Evolutionary conservation across 805 yeast genomes (phyloP).

Genomic region (Pichia rugopelliculosa): DNA sequence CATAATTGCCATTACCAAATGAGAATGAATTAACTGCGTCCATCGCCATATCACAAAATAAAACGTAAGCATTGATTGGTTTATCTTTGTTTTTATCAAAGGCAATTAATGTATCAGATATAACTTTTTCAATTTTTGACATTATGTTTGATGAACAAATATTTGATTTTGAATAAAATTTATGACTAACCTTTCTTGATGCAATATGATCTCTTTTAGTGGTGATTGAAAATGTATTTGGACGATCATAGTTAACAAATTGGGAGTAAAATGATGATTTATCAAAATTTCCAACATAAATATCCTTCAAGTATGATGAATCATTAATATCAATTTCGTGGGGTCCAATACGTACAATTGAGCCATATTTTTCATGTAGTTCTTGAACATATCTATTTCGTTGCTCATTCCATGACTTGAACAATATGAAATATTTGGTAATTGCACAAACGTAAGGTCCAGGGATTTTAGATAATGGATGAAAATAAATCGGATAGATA

Average conservation of each 20-base stretch:
- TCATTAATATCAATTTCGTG: conserved; percentile 53
- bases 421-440: conserved; percentile 34
- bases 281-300: conserved; percentile 51
- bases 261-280: conserved; percentile 52
- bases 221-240: conserved; percentile 52
- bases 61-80: conserved; percentile 46
- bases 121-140: conserved; percentile 27
- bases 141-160: conserved; percentile 30
- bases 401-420: conserved; percentile 38
- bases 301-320: conserved; percentile 40
- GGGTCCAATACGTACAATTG: conserved; percentile 56
- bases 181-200: conserved; percentile 34
- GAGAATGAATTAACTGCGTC: conserved; percentile 59
- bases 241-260: conserved; percentile 49
- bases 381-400: conserved; percentile 42
- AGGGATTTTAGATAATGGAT: conserved; percentile 46
- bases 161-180: conserved; percentile 38
- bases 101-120: conserved; percentile 23
- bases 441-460: conserved; percentile 51
- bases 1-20: conserved; percentile 43
- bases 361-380: conserved; percentile 52
- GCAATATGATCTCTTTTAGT: conserved; percentile 41
- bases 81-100: conserved; percentile 17
- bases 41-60: conserved; percentile 69
- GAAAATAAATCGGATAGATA: conserved; percentile 40